Conservation (phyloP, 768 basidiomycete genomes). For the Tulasnella sp. region DNA sequence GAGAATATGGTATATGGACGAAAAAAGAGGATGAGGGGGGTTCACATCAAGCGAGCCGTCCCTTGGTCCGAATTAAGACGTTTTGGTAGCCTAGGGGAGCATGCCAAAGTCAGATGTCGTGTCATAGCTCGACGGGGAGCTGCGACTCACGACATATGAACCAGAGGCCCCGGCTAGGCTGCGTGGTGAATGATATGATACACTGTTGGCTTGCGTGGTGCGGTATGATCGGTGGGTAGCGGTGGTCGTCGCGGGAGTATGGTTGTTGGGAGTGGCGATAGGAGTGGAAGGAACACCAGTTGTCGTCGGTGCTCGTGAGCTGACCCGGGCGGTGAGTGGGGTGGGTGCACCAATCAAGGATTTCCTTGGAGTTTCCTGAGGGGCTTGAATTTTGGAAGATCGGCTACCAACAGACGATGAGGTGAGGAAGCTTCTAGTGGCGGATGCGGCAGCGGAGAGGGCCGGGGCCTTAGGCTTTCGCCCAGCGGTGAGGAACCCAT, state of each 20-base stretch:
- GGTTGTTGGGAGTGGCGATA: constrained; percentile 5
- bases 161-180: neutral
- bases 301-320: constrained; percentile 8
- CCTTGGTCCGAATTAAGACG: neutral
- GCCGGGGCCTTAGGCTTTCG: constrained; percentile 26
- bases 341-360: constrained; percentile 82
- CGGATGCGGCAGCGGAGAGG: constrained; percentile 25
- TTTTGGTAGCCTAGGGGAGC: neutral
- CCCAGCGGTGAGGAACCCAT: constrained; percentile 71
- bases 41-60: no score
- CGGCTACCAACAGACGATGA: constrained; percentile 13
- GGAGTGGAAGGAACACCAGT: constrained; percentile 10
- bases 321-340: constrained; percentile 60
- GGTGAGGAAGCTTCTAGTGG: constrained; percentile 2
- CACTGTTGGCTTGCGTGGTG: constrained; percentile 11
- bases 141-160: constrained; percentile 3
- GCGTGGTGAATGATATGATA: constrained; percentile 14
- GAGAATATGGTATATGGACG: no score
- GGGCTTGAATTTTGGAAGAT: constrained; percentile 26
- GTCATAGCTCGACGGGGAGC: no score
- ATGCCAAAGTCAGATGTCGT: neutral
- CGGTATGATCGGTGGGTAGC: constrained; percentile 9
- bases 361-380: constrained; percentile 65
- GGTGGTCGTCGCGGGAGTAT: neutral
- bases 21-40: no score